phyloP scores from a whole-genome alignment of 805 yeast species.

The Pichia gijzeniarum region DNA sequence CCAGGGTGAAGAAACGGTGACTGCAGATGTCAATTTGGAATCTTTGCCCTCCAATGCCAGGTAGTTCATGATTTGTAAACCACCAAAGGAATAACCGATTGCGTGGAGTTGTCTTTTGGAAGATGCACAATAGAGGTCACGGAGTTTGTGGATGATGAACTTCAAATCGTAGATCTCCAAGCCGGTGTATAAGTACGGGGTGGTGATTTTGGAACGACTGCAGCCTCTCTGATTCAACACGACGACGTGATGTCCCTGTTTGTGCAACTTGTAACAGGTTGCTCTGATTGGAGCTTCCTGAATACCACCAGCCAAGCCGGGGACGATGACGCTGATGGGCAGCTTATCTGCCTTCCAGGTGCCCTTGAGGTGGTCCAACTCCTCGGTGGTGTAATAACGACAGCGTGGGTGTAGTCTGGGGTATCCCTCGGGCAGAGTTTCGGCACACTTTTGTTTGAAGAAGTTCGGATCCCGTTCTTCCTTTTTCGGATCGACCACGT shows the following conservation, averaged over 20 bases:
- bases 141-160: slow-evolving; percentile 46
- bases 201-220: slow-evolving; percentile 63
- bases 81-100: slow-evolving; percentile 70
- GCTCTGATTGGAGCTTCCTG: slow-evolving; percentile 68
- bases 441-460: slow-evolving; percentile 28
- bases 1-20: slow-evolving; percentile 66
- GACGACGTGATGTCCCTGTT: slow-evolving; percentile 45
- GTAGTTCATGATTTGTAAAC: slow-evolving; percentile 58
- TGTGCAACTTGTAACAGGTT: slow-evolving; percentile 38
- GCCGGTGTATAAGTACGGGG: slow-evolving; percentile 62
- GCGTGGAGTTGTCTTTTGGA: slow-evolving; percentile 48
- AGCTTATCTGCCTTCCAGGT: slow-evolving; percentile 33
- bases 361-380: slow-evolving; percentile 31
- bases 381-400: slow-evolving; percentile 46
- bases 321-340: slow-evolving; percentile 58
- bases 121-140: slow-evolving; percentile 41
- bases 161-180: slow-evolving; percentile 65
- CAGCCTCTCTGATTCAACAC: slow-evolving; percentile 70
- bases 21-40: slow-evolving; percentile 49
- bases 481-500: slow-evolving; percentile 32
- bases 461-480: slow-evolving; percentile 16
- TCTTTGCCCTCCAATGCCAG: slow-evolving; percentile 59
- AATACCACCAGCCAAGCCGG: slow-evolving; percentile 77
- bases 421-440: slow-evolving; percentile 45
- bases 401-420: slow-evolving; percentile 66